Base-by-base conservation (phyloP, 2,329 filamentous ascomycete genomes). In the Trichoderma sp. region DNA sequence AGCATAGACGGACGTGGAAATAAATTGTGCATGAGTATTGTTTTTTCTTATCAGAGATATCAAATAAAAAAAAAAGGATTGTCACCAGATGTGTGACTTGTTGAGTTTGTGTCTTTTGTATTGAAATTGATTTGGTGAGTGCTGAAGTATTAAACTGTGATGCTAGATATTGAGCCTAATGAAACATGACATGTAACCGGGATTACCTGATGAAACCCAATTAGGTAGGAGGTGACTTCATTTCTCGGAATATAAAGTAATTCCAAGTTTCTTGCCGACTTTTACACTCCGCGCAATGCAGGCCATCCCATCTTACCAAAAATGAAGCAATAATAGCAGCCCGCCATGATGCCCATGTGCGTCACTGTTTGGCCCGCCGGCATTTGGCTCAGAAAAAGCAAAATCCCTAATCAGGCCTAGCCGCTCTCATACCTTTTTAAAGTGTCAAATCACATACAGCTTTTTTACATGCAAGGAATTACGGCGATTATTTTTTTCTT, bases 321-420 rank as follows among this genome's bases (percentile, higher is more conserved):
- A 65, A 21, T 75, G 21, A 34, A 47, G 12, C 6, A 66, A 67
- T 15, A 21, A 6, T 26, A 32, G 3, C 47, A 76, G 76, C 26
- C 47, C 47, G n/a, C 28, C 74, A 78, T 78, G 78, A 78, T 76
- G 75, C 72, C 74, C 78, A 79, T 79, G 78, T 79, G 77, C 78
- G 78, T 79, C 78, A 79, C 75, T 73, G 67, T 69, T 61, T 73
- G 62, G 71, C 61, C 39, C 53, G 11, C 53, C 26, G 56, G 26
- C 11, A 21, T 18, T 30, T 21, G 24, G 24, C 26, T 60, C 21
- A 39, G 18, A 30, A 43, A 58, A 58, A 14, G 6, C 24, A 32
- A 14, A n/a, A 15, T n/a, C 43, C 57, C 69, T 7, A 67, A 67
- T 71, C 7, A 36, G 51, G 56, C 28, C 43, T 69, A 69, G 66